Conservation (phyloP, 1,284 basidiomycete genomes). For the Papiliotrema fonsecae region DNA sequence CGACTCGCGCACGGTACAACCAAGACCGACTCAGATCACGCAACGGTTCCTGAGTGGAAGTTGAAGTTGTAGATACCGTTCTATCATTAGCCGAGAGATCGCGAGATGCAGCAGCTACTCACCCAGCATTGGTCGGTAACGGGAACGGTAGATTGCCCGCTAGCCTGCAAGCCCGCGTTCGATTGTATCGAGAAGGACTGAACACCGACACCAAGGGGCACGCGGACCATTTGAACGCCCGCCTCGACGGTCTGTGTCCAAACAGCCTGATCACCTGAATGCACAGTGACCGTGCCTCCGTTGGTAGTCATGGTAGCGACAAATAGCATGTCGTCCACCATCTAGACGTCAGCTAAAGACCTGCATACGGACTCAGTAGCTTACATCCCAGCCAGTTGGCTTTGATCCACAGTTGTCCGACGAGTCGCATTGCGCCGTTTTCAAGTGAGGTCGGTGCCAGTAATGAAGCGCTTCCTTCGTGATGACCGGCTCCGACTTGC, state of each 20-base stretch:
- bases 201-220: slow-evolving; percentile 39
- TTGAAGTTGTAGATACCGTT: slow-evolving; percentile 47
- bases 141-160: slow-evolving; percentile 16
- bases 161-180: slow-evolving; percentile 11
- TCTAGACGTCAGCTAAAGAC: slow-evolving; percentile 9
- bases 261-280: slow-evolving; percentile 32
- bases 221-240: slow-evolving; percentile 32
- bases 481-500: slow-evolving; percentile 26
- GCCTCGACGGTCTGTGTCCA: slow-evolving; percentile 25
- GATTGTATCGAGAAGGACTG: slow-evolving; percentile 33
- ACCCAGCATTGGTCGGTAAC: slow-evolving; percentile 35
- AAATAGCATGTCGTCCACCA: slow-evolving; percentile 40
- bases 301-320: slow-evolving; percentile 36
- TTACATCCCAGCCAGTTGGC: slow-evolving; percentile 41
- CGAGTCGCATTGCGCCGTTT: slow-evolving; percentile 38
- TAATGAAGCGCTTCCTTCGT: slow-evolving; percentile 40
- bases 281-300: slow-evolving; percentile 40
- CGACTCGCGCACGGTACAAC: no score
- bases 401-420: slow-evolving; percentile 41
- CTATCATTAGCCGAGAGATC: slow-evolving; percentile 7
- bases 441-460: slow-evolving; percentile 47
- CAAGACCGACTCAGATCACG: no score
- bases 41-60: slow-evolving; percentile 33
- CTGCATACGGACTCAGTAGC: slow-evolving; percentile 1
- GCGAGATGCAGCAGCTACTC: slow-evolving; percentile 10